Percentiles rank a stretch among this genome's conserved stretches.
These are phyloP conservation scores for Aspergillus uvarum DNA, from an alignment of 2,329 filamentous ascomycete species.

Conservation along the genomic window DNA sequence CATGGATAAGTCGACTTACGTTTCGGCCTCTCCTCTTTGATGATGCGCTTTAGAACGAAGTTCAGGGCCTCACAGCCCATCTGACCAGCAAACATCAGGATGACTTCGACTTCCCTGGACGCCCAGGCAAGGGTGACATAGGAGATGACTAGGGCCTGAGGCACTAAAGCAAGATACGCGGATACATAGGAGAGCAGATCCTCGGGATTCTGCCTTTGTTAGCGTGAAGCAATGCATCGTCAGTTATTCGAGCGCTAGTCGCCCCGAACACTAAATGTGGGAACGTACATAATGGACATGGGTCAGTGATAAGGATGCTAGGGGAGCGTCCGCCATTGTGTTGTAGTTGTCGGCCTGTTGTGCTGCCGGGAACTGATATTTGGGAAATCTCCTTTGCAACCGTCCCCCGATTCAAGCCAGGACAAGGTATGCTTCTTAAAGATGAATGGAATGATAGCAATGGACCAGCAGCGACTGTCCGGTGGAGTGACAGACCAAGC, in stretches of 20 bases:
- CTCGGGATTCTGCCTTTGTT: constrained; percentile 68
- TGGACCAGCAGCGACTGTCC: neutral
- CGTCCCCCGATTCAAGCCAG: neutral
- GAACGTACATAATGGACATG: constrained; percentile 90
- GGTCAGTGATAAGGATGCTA: constrained; percentile 89
- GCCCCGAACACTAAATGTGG: neutral
- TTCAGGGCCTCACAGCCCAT: constrained; percentile 89
- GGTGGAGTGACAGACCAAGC: neutral
- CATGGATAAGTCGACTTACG: constrained; percentile 52
- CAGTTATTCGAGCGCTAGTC: neutral
- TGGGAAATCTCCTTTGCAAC: neutral
- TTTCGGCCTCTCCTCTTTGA: constrained; percentile 85
- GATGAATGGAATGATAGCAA: neutral
- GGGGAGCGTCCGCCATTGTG: constrained; percentile 48
- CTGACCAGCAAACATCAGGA: constrained; percentile 88
- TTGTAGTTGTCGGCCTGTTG: neutral
- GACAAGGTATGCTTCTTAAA: neutral
- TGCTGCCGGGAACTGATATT: neutral
- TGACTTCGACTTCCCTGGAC: constrained; percentile 84
- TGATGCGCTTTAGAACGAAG: constrained; percentile 81
- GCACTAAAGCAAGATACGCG: constrained; percentile 90
- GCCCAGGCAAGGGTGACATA: constrained; percentile 90
- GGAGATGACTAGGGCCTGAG: constrained; percentile 84
- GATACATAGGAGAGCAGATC: constrained; percentile 83
- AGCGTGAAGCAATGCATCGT: neutral